Base-by-base conservation (phyloP, 345 rosid species). In the Boechera divaricarpa region DNA sequence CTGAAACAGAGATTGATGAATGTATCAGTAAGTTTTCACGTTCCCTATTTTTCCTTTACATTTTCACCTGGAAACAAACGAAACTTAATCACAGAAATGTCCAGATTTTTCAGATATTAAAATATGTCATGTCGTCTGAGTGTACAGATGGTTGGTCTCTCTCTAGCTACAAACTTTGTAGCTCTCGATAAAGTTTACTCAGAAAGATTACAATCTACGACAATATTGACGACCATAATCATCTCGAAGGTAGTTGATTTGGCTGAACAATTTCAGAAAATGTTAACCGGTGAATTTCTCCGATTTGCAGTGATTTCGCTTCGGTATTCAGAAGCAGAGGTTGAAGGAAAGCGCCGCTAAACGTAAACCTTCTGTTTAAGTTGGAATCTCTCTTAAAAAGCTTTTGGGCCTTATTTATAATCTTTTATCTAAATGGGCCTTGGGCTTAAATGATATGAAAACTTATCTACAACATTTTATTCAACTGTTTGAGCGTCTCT, bases 21-120 rank as follows among this genome's bases (percentile, higher is more conserved):
- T 65, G 42, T 55, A 45, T 56, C 44, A 13, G 32, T 75, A 66
- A 75, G 73, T 36, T 36, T 75, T 47, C 57, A 66, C 32, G n/a
- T 56, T 53, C 16, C 6, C 2, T 42, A 61, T 62, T 32, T 16
- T 24, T 52, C 47, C 10, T 69, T 67, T 24, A n/a, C 18, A 13
- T 67, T 49, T 51, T 67, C 45, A 49, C 31, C 13, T 65, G 55
- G 5, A 13, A 47, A 15, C 21, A 47, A 45, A 45, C 0, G 16
- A 7, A 15, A 35, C 31, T 2, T 29, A 7, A 1, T 41, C 45
- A 9, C 13, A 41, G 45, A 9, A 41, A 41, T 41, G 4, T 41
- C 45, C 13, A 41, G 13, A 10, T 28, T 28, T 28, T 28, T 28
- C 29, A 10, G 10, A 36, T 36, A 36, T 8, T 8, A 8, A 21